Conservation (phyloP, 768 basidiomycete species). For the Pisolithus orientalis region DNA sequence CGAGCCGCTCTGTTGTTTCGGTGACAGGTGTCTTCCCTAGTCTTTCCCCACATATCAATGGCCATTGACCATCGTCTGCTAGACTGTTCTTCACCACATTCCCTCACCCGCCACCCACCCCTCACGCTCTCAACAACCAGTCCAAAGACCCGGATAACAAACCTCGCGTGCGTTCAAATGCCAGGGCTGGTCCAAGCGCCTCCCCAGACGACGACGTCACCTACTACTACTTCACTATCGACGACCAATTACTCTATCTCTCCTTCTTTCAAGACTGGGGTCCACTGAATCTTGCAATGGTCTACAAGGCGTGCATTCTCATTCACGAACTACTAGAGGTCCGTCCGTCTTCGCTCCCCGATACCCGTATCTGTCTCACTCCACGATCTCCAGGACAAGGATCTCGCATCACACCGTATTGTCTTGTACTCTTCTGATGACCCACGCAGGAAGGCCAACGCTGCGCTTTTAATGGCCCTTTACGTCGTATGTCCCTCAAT, state of each 20-base stretch:
- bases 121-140: conserved; percentile 57
- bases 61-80: conserved; percentile 2
- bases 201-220: conserved; percentile 69
- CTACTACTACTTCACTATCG: conserved; percentile 90
- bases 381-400: conserved; percentile 55
- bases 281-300: conserved; percentile 87
- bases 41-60: conserved; percentile 5
- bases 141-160: conserved; percentile 44
- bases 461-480: conserved; percentile 88
- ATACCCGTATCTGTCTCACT: conserved; percentile 20
- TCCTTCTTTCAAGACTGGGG: conserved; percentile 96
- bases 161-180: conserved; percentile 58
- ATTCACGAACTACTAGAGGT: conserved; percentile 88
- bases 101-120: conserved; percentile 63
- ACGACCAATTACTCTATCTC: conserved; percentile 86
- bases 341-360: conserved; percentile 15
- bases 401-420: conserved; percentile 64
- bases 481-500: conserved; percentile 64
- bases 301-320: conserved; percentile 87
- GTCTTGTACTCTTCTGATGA: conserved; percentile 87
- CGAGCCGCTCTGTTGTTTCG: conserved; percentile 75
- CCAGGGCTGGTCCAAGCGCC: conserved; percentile 52
- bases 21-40: conserved; percentile 52
- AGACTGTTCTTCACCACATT: conserved; percentile 92
- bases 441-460: conserved; percentile 85